Conservation (phyloP, 2,329 filamentous ascomycete species). For the Xylaria sp. region DNA sequence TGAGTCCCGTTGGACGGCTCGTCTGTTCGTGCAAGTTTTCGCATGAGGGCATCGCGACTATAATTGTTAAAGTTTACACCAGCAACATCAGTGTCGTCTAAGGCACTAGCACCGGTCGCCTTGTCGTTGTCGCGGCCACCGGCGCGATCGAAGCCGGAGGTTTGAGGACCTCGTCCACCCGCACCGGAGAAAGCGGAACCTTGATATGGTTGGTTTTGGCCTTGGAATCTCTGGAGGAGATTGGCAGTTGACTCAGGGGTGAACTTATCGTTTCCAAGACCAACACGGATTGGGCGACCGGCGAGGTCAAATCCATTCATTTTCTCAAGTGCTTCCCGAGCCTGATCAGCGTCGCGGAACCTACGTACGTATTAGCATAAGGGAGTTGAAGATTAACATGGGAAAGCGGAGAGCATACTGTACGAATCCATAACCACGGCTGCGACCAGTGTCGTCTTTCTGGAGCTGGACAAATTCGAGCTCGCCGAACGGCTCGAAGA, state of each 20-base stretch:
- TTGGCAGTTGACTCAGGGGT: slow-evolving; percentile 96
- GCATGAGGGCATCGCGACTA: slow-evolving; percentile 97
- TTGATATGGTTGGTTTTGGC: slow-evolving; percentile 81
- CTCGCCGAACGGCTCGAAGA: slow-evolving; percentile 97
- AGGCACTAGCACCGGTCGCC: slow-evolving; percentile 87
- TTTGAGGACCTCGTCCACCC: slow-evolving; percentile 85
- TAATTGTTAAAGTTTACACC: slow-evolving; percentile 99
- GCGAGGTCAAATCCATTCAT: slow-evolving; percentile 99
- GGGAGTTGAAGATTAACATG: background rate
- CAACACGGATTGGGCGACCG: slow-evolving; percentile 95
- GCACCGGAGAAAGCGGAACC: slow-evolving; percentile 92
- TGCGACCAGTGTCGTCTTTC: slow-evolving; percentile 91
- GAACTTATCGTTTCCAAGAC: slow-evolving; percentile 99
- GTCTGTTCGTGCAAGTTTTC: slow-evolving; percentile 96
- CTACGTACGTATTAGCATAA: slow-evolving; percentile 61
- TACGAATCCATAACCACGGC: slow-evolving; percentile 97
- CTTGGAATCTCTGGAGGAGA: slow-evolving; percentile 90
- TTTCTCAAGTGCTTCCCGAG: slow-evolving; percentile 94
- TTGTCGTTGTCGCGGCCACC: slow-evolving; percentile 91
- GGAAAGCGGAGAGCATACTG: slow-evolving; percentile 73
- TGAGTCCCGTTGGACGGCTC: slow-evolving; percentile 74
- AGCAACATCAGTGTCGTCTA: slow-evolving; percentile 97
- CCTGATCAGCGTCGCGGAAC: slow-evolving; percentile 89
- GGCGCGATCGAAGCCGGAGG: slow-evolving; percentile 90
- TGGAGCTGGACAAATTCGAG: slow-evolving; percentile 98